Percentiles rank a stretch among this genome's conserved stretches.
These are phyloP conservation scores for Triadica sebifera DNA, from an alignment of 345 rosid species.

Conservation along the genomic window DNA sequence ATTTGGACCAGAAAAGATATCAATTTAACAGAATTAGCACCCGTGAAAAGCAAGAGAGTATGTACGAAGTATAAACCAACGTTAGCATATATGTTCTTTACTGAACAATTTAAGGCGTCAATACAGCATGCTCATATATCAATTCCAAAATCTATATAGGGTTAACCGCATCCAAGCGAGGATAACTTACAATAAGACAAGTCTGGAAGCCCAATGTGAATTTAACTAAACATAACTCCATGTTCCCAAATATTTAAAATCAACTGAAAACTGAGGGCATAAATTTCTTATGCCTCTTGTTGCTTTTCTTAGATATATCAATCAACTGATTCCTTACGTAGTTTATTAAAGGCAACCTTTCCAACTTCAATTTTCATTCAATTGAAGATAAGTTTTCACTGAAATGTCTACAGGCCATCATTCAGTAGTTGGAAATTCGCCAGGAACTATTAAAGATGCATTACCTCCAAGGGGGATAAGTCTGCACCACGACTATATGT, in stretches of 20 bases:
- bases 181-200: not conserved
- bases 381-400: not conserved
- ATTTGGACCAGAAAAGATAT: not conserved
- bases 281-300: not conserved
- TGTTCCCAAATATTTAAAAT: not conserved
- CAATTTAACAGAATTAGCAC: not conserved
- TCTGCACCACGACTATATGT: slow-evolving; percentile 98
- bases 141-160: not conserved
- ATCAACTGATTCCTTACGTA: not conserved
- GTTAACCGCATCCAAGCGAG: not conserved
- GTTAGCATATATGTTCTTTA: not conserved
- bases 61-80: not conserved
- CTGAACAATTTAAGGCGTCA: not conserved
- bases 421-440: not conserved
- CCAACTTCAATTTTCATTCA: not conserved
- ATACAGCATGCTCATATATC: not conserved
- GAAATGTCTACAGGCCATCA: not conserved
- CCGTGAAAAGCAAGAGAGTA: not conserved
- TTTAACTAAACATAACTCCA: not conserved
- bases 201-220: not conserved
- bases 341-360: not conserved
- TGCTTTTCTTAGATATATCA: not conserved
- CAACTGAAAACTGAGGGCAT: not conserved
- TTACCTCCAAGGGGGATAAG: slow-evolving; percentile 90
- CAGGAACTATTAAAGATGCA: not conserved